Evolutionary conservation across 768 basidiomycete genomes (phyloP), one percentile per base, ranked within the genome.

Genomic region (Russula earlei): DNA sequence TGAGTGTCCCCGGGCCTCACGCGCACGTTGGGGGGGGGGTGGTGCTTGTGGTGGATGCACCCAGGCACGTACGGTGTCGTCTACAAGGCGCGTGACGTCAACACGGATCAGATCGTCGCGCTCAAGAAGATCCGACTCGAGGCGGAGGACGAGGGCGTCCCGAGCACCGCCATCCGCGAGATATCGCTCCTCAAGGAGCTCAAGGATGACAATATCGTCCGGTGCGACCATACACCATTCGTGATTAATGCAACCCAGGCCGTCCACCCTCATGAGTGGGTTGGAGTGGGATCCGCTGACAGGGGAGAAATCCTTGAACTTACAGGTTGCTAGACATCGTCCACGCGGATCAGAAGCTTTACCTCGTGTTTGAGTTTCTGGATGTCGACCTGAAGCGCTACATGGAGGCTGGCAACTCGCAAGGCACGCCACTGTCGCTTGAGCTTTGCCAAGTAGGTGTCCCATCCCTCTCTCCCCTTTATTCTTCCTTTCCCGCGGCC

Each of bases 101-200:
- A 72, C 44, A 86, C 80, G 9, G 87, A 87, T 68, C 72, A 82
- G 63, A 83, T 97, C 63, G 96, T 99, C 49, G 96, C 96, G 22
- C 76, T 98, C 62, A 99, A 99, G 83, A 99, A 99, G 79, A 98
- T 99, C 68, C 76, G 96, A 38, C 82, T 99, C 25, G 96, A 98
- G 69, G 92, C 93, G 17, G 96, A 98, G 71, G 96, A 99, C 67
- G 96, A 99, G 70, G 96, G 96, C 45, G 96, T 99, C 20, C 96
- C 96, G 9, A 91, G 87, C 61, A 99, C 96, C 4, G 94, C 95
- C 53, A 99, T 99, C 66, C 82, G 96, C 49, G 96, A 99, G 75
- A 99, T 99, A 71, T 92, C 90, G 72, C 72, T 99, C 59, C 72
- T 99, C 64, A 99, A 98, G 71, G 96, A 99, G 68, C 79, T 99